Evolutionary conservation across 2,329 filamentous ascomycete species (phyloP), one percentile per base, ranked within the genome.

Genomic region (Colletotrichum brevisporum): DNA sequence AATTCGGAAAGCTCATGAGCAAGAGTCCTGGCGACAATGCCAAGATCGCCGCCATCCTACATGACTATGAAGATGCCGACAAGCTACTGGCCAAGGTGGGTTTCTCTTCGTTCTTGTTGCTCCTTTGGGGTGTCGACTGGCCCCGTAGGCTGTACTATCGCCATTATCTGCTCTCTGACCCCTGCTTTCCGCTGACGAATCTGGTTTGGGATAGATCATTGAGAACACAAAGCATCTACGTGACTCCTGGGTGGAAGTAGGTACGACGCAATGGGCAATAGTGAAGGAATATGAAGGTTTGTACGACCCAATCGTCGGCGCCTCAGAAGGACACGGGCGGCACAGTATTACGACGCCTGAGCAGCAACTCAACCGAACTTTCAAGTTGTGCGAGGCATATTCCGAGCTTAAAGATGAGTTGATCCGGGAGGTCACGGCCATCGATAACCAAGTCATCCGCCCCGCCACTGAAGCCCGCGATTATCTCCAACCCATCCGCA

Each of bases 1-100:
- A 91, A 76, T 91, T 95, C 73, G 92, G 92, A 70, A 91, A 88
- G 79, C 88, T 95, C 76, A 86, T 90, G 81, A 89, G 88, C 76
- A 88, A 84, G 74, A 81, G 90, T 71, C 89, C 90, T 26, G 92
- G 91, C 65, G 92, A 96, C 79, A 91, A 94, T 77, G 91, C 91
- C 72, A 91, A 94, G 76, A 90, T 95, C 53, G 90, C 91, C 12
- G 86, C 91, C 52, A 84, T 96, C 62, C 83, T 97, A 65, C 91
- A 89, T 74, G 93, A 96, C 76, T 96, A 94, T 77, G 91, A 94
- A 74, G 91, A 95, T 79, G 92, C 91, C 27, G 92, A 96, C 78
- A 88, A 88, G 73, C 87, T 95, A 77, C 85, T 96, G 71, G 86
- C 88, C 72, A 90, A 90, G 85, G 93, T 94, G 83, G 67, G 13